Percentiles rank a stretch among this genome's conserved stretches.
phyloP scores from a whole-genome alignment of 768 basidiomycete genomes.

The Macrocybe gigantea region DNA sequence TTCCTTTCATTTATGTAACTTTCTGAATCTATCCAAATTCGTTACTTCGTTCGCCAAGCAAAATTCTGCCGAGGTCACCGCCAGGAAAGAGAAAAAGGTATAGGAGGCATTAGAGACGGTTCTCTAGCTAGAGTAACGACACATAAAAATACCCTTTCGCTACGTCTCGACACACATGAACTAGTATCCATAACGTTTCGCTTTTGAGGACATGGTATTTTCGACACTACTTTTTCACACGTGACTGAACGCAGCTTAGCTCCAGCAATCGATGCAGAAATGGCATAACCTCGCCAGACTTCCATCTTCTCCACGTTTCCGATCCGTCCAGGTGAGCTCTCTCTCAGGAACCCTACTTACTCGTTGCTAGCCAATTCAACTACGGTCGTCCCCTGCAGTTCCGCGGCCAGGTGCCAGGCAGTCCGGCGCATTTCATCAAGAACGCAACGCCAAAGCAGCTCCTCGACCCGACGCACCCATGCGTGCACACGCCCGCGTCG shows the following conservation, averaged over 20 bases:
- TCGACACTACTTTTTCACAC: not conserved
- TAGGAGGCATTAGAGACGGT: too few relatives aligned
- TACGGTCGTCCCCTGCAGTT: slow-evolving; percentile 20
- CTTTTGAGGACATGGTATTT: not conserved
- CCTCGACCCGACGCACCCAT: slow-evolving; percentile 26
- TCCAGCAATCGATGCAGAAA: slow-evolving; percentile 10
- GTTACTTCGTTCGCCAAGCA: too few relatives aligned
- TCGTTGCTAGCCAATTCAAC: not conserved
- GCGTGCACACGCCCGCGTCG: not conserved
- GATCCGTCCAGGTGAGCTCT: slow-evolving; percentile 28
- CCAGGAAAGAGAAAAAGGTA: too few relatives aligned
- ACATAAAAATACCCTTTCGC: not conserved
- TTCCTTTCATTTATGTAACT: too few relatives aligned
- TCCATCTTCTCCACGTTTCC: slow-evolving; percentile 22
- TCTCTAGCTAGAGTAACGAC: too few relatives aligned
- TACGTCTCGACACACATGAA: not conserved
- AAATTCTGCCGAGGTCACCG: too few relatives aligned
- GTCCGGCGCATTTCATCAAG: slow-evolving; percentile 13
- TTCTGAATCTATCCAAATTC: too few relatives aligned
- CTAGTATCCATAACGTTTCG: not conserved
- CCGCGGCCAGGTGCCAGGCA: slow-evolving; percentile 34
- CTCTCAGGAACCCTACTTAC: not conserved
- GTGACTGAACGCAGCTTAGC: not conserved
- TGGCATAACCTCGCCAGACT: slow-evolving; percentile 28
- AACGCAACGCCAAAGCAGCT: slow-evolving; percentile 1